phyloP scores from a whole-genome alignment of 345 rosid species.

The Corchorus olitorius region DNA sequence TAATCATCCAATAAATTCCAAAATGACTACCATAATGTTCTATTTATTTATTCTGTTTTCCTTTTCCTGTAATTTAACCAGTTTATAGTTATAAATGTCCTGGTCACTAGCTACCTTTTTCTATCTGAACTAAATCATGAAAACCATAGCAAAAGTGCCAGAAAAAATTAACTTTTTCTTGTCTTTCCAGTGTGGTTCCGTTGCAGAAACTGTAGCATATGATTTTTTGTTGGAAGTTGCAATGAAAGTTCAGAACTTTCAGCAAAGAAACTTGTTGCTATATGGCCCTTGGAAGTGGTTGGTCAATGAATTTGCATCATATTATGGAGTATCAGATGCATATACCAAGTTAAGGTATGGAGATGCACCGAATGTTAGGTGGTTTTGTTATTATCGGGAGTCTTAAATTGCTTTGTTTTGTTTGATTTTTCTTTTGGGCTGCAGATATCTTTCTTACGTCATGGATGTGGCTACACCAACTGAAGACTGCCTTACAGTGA shows the following conservation, averaged over 20 bases:
- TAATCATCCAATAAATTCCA: not conserved
- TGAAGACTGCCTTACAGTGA: slow-evolving; percentile 76
- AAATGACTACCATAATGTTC: not conserved
- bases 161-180: slow-evolving; percentile 15
- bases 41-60: not conserved
- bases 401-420: not conserved
- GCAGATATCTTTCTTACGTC: slow-evolving; percentile 88
- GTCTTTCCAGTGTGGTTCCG: slow-evolving; percentile 65
- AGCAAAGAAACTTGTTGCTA: slow-evolving; percentile 76
- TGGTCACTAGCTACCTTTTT: not conserved
- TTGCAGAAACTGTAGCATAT: slow-evolving; percentile 97
- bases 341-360: slow-evolving; percentile 82
- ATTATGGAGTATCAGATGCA: slow-evolving; percentile 87
- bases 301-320: slow-evolving; percentile 75
- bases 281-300: slow-evolving; percentile 94
- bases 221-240: slow-evolving; percentile 89
- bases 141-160: not conserved
- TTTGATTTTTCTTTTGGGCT: slow-evolving; percentile 23
- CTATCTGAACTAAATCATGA: not conserved
- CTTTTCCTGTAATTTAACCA: not conserved
- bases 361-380: slow-evolving; percentile 18
- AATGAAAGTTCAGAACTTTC: slow-evolving; percentile 80
- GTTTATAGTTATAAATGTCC: not conserved
- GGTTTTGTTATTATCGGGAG: not conserved
- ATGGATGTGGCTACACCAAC: slow-evolving; percentile 99